These are phyloP conservation scores for Astraeus odoratus DNA, from an alignment of 768 basidiomycete genomes.

Conservation along the genomic window DNA sequence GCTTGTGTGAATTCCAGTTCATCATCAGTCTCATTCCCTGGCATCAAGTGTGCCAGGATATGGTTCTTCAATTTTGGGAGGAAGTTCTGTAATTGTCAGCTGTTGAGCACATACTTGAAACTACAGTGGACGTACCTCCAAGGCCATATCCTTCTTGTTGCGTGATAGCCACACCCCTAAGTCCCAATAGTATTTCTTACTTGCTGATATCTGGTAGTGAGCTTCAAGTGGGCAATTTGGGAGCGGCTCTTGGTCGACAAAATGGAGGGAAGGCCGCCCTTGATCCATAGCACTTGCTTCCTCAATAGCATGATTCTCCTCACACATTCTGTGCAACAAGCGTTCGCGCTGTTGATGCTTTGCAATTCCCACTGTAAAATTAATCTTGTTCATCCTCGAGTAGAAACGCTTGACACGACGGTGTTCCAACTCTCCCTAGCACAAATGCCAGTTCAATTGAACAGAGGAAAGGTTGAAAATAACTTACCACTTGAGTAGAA, in stretches of 20 bases:
- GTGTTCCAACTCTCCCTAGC: constrained; percentile 35
- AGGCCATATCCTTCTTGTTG: constrained; percentile 7
- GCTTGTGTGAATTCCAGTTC: constrained; percentile 12
- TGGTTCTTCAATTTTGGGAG: constrained; percentile 13
- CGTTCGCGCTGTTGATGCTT: constrained; percentile 14
- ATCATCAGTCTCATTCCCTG: constrained; percentile 18
- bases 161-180: constrained; percentile 4
- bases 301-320: background rate
- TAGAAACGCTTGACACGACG: constrained; percentile 32
- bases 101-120: constrained; percentile 6
- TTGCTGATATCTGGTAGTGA: constrained; percentile 19
- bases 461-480: background rate
- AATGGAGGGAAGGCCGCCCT: constrained; percentile 2
- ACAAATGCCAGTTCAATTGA: background rate
- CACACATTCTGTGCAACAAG: background rate
- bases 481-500: constrained; percentile 29
- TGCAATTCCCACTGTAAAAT: constrained; percentile 24
- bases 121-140: constrained; percentile 1
- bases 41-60: constrained; percentile 11
- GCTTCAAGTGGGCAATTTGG: background rate
- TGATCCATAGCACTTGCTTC: background rate
- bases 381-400: constrained; percentile 28
- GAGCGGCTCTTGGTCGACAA: constrained; percentile 6
- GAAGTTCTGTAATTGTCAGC: constrained; percentile 12
- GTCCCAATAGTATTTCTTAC: constrained; percentile 1